Evolutionary conservation across 331 rosid genomes (phyloP).

Genomic region (Pyrus hybrid): DNA sequence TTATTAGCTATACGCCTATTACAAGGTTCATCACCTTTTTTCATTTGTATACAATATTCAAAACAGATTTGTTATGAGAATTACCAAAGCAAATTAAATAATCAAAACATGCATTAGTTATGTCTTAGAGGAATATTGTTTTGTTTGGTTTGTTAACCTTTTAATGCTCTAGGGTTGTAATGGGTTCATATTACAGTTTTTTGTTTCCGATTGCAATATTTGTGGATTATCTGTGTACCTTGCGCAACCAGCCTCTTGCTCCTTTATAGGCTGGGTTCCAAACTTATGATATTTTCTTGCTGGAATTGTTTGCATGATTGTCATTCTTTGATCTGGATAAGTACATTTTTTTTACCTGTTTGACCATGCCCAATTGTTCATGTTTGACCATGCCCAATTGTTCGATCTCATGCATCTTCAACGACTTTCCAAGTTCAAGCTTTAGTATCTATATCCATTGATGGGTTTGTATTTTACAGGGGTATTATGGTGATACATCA

Average conservation of each 20-base stretch:
- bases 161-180: too few relatives aligned
- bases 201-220: too few relatives aligned
- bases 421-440: not conserved
- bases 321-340: not conserved
- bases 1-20: too few relatives aligned
- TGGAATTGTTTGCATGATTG: not conserved
- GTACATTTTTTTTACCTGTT: not conserved
- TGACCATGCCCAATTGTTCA: not conserved
- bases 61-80: too few relatives aligned
- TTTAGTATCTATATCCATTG: conserved; percentile 8
- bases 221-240: not conserved
- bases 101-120: too few relatives aligned
- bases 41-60: too few relatives aligned
- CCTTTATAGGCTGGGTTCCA: not conserved
- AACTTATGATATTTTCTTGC: not conserved
- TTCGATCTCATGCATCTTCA: not conserved
- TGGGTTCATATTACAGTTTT: too few relatives aligned
- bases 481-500: conserved; percentile 87
- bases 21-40: too few relatives aligned
- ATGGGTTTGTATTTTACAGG: conserved; percentile 42
- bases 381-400: not conserved
- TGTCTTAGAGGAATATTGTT: too few relatives aligned
- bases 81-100: too few relatives aligned
- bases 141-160: too few relatives aligned
- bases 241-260: not conserved